Evolutionary conservation across 176 grass and related monocot species (phyloP), one percentile per base, ranked within the genome.

Genomic region (Aegilops tauschii): DNA sequence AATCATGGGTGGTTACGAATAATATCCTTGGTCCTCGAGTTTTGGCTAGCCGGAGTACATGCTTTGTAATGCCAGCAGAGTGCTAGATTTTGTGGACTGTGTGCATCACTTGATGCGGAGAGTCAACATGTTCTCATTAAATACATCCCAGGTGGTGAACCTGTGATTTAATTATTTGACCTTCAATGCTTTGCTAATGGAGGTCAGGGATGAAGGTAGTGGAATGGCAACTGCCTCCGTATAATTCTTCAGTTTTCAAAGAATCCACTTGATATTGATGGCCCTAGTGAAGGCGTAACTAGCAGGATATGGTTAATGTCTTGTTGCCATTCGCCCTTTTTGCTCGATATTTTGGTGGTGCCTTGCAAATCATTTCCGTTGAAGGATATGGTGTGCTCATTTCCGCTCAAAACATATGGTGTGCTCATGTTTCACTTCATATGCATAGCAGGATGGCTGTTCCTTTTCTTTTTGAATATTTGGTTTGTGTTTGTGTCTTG

Each of bases 201-300:
- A 95, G 91, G 88, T 98, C 83, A 95, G 90, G 34, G 96, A 93
- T 79, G 90, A 95, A 95, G 93, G 96, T 20, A 93, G 96, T 77
- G 96, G 91, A 44, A 95, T 98, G 74, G 64, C 86, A 78, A 95
- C 90, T 65, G 96, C 56, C 93, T 98, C 86, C 75, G 84, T 61
- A 95, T 79, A 89, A 92, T 95, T 86, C 93, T 93, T 90, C 65
- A 98, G 91, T 47, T 93, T 86, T 86, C 96, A 86, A 92, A 87
- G 70, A 84, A 92, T 69, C 93, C 84, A 81, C 84, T 84, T 70
- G 91, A 92, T 65, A 80, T 95, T 82, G 91, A 74, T 80, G 86
- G 66, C 37, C 82, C 44, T 42, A 56, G 50, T 27, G 56, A 81
- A 69, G 88, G 81, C 4, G 74, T 34, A 81, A 88, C 61, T 81